Conservation (phyloP, 2,329 filamentous ascomycete genomes). For the Daldinia eschscholtzii region DNA sequence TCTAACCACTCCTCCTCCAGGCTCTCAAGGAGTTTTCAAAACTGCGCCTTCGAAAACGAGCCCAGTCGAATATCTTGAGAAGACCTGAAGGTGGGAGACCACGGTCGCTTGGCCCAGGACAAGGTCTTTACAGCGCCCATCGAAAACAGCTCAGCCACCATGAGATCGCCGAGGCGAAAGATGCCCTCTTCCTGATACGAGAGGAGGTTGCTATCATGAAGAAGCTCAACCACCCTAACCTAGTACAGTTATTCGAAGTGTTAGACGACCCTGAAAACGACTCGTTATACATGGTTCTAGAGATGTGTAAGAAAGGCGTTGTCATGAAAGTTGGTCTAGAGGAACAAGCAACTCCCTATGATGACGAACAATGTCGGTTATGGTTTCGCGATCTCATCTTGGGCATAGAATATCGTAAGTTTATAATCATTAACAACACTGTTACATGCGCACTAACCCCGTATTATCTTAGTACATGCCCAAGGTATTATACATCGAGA, state of each 20-base stretch:
- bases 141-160: slow-evolving; percentile 54
- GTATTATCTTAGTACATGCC: slow-evolving; percentile 75
- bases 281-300: slow-evolving; percentile 97
- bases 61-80: slow-evolving; percentile 86
- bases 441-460: slow-evolving; percentile 9
- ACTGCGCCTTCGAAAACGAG: slow-evolving; percentile 85
- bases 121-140: slow-evolving; percentile 47
- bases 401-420: slow-evolving; percentile 90
- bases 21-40: slow-evolving; percentile 99
- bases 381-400: slow-evolving; percentile 97
- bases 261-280: slow-evolving; percentile 96
- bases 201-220: slow-evolving; percentile 99
- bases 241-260: slow-evolving; percentile 94
- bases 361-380: slow-evolving; percentile 82
- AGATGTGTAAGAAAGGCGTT: slow-evolving; percentile 98
- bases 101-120: slow-evolving; percentile 52
- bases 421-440: not conserved
- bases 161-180: slow-evolving; percentile 71
- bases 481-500: slow-evolving; percentile 96
- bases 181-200: slow-evolving; percentile 86
- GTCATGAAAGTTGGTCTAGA: slow-evolving; percentile 96
- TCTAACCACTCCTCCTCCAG: slow-evolving; percentile 60
- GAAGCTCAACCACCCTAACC: slow-evolving; percentile 92
- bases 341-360: slow-evolving; percentile 84
- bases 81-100: slow-evolving; percentile 60